Evolutionary conservation across 2,329 filamentous ascomycete species (phyloP).

Genomic region (Cytospora schulzeri): DNA sequence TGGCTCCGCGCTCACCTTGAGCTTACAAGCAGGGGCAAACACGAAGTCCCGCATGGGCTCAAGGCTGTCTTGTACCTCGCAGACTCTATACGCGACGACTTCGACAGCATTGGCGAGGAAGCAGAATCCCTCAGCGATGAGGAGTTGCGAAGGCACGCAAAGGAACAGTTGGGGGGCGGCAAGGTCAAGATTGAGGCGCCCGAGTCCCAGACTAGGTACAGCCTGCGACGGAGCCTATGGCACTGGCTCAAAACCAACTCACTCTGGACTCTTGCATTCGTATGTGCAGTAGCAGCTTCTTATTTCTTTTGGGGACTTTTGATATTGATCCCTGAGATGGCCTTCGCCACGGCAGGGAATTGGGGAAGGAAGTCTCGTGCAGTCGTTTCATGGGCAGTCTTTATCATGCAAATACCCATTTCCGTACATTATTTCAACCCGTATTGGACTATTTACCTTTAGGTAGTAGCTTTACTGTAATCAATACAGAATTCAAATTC

Average conservation of each 20-base stretch:
- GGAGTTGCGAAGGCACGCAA: not conserved
- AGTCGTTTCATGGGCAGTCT: not conserved
- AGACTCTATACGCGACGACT: conserved; percentile 1
- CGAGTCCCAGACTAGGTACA: not conserved
- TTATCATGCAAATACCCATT: not conserved
- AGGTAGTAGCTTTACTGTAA: too few relatives aligned
- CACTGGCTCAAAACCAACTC: conserved; percentile 8
- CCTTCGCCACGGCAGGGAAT: conserved; percentile 6
- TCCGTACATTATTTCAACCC: too few relatives aligned
- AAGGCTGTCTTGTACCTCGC: conserved; percentile 6
- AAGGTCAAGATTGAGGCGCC: conserved; percentile 1
- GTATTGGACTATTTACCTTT: too few relatives aligned
- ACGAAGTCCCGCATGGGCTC: conserved; percentile 1
- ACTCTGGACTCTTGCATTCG: not conserved
- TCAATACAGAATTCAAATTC: too few relatives aligned
- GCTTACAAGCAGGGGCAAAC: conserved; percentile 2
- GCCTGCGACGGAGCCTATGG: not conserved
- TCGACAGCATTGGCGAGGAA: not conserved
- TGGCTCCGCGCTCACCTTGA: conserved; percentile 30
- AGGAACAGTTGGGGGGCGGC: not conserved
- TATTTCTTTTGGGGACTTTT: too few relatives aligned
- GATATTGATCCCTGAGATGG: not conserved
- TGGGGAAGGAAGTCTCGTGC: conserved; percentile 7
- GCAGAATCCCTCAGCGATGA: not conserved
- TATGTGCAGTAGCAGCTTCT: not conserved